Evolutionary conservation across 2,329 filamentous ascomycete genomes (phyloP).

Genomic region (Trichoderma lentiforme): DNA sequence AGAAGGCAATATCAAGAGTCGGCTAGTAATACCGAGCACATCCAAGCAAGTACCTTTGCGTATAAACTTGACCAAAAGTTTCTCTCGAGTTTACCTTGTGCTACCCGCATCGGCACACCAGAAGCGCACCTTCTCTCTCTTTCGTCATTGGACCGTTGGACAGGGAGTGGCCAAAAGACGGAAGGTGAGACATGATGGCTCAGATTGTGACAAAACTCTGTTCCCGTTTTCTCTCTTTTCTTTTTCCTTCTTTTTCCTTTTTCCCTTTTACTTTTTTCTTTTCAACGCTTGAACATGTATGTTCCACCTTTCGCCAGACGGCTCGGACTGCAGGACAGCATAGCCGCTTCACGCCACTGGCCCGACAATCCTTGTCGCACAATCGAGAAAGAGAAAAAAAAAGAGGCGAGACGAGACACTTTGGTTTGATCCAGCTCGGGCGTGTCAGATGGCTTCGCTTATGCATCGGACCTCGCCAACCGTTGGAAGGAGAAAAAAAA

Average conservation of each 20-base stretch:
- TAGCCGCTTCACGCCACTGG: background rate
- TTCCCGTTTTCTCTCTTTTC: background rate
- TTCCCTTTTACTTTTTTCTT: background rate
- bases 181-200: background rate
- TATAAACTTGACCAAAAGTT: background rate
- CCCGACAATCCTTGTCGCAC: background rate
- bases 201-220: background rate
- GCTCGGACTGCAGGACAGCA: background rate
- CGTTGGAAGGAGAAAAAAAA: background rate
- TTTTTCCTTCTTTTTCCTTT: background rate
- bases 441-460: background rate
- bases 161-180: background rate
- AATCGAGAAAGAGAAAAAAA: background rate
- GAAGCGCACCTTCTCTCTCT: background rate
- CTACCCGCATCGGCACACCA: background rate
- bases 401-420: background rate
- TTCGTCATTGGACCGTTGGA: background rate
- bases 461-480: background rate
- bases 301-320: background rate
- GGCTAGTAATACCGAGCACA: background rate
- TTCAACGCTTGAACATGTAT: background rate
- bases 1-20: background rate
- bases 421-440: background rate
- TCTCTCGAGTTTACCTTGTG: background rate
- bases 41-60: background rate